These are phyloP conservation scores for Pueraria montana DNA, from an alignment of 306 rosid species.

Conservation along the genomic window DNA sequence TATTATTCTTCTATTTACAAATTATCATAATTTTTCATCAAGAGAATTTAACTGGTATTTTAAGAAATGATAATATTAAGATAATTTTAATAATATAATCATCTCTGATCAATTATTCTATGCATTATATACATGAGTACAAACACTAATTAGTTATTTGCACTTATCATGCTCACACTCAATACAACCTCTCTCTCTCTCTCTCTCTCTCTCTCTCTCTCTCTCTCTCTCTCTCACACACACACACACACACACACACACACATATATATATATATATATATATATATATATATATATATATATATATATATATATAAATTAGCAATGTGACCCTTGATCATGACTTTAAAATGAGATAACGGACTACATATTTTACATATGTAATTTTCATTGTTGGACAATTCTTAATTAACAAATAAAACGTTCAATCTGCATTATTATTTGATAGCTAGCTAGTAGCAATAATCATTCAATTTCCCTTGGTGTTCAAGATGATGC, in stretches of 20 bases:
- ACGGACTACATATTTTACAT: background rate
- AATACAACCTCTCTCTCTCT: background rate
- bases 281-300: background rate
- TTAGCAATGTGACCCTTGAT: background rate
- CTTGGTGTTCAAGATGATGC: slow-evolving; percentile 19
- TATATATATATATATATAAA: background rate
- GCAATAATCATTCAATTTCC: slow-evolving; percentile 38
- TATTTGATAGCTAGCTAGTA: slow-evolving; percentile 32
- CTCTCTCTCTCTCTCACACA: no score
- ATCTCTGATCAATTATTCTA: background rate
- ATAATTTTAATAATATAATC: background rate
- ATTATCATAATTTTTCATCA: background rate
- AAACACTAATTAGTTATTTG: background rate
- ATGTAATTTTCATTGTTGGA: background rate
- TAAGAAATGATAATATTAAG: background rate
- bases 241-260: no score
- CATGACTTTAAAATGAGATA: background rate
- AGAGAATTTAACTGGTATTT: background rate
- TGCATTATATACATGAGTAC: background rate
- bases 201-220: no score
- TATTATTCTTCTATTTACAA: background rate
- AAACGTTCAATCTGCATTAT: slow-evolving; percentile 13
- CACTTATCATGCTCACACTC: background rate
- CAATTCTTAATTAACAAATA: slow-evolving; percentile 20
- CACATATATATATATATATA: background rate